Conservation (phyloP, 1,284 basidiomycete genomes). For the Papiliotrema fonsecae region DNA sequence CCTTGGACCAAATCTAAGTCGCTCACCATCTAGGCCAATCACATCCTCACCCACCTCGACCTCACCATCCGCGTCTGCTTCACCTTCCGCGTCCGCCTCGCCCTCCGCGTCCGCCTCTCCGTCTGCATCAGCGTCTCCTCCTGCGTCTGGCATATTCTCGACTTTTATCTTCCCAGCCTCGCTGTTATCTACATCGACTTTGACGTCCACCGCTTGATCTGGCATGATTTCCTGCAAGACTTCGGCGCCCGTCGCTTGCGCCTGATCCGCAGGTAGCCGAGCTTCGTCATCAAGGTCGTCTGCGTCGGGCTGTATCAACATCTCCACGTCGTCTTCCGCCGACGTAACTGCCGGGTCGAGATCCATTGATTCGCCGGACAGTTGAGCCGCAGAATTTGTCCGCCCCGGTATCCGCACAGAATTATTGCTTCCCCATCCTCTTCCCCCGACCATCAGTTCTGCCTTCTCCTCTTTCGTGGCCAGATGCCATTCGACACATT, state of each 20-base stretch:
- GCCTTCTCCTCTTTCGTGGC: conserved; percentile 65
- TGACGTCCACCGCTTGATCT: conserved; percentile 8
- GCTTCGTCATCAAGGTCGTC: conserved; percentile 11
- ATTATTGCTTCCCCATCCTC: conserved; percentile 37
- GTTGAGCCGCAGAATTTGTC: background rate
- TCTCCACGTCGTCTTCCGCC: conserved; percentile 42
- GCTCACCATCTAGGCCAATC: conserved; percentile 28
- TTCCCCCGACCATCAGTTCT: conserved; percentile 54
- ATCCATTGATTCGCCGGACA: too few relatives aligned
- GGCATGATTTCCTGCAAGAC: conserved; percentile 33
- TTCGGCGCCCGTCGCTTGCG: conserved; percentile 20
- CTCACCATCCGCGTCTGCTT: conserved; percentile 21
- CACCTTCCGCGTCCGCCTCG: conserved; percentile 33
- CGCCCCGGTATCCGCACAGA: conserved; percentile 24
- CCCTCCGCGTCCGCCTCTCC: conserved; percentile 8
- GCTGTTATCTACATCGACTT: conserved; percentile 1
- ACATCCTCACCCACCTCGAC: conserved; percentile 26
- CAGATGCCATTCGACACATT: conserved; percentile 82
- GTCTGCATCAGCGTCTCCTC: conserved; percentile 1
- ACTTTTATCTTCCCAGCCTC: conserved; percentile 18
- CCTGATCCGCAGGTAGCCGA: conserved; percentile 3
- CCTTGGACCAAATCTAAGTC: background rate
- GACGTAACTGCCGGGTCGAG: background rate
- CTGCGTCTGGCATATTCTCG: conserved; percentile 16
- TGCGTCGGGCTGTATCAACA: conserved; percentile 32